Percentiles rank a stretch among this genome's conserved stretches.
These are phyloP conservation scores for Geranium incanum DNA, from an alignment of 441 rosid genomes.

Conservation along the genomic window DNA sequence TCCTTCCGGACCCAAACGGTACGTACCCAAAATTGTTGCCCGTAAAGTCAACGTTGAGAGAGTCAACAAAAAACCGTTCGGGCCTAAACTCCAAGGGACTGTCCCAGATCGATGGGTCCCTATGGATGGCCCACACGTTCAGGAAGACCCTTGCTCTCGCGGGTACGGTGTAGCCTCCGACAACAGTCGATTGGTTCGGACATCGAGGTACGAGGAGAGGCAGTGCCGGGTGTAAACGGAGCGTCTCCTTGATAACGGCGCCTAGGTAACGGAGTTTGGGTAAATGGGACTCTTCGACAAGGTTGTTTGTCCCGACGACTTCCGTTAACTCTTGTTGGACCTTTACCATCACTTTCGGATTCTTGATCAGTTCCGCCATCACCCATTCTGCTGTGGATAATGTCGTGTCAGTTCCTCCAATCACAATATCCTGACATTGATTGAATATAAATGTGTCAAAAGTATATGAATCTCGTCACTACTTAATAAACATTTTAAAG, in stretches of 20 bases:
- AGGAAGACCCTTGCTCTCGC: slow-evolving; percentile 32
- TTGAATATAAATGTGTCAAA: no score
- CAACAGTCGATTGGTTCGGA: slow-evolving; percentile 20
- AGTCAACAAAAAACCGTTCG: slow-evolving; percentile 35
- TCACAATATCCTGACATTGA: background rate
- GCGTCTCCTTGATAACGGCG: slow-evolving; percentile 40
- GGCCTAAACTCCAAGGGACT: slow-evolving; percentile 44
- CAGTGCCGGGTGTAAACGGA: slow-evolving; percentile 37
- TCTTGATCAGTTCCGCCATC: slow-evolving; percentile 38
- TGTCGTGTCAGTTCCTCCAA: slow-evolving; percentile 33
- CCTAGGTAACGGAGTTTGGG: slow-evolving; percentile 30
- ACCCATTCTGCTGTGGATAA: slow-evolving; percentile 41
- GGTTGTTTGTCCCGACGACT: slow-evolving; percentile 31
- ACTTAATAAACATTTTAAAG: no score
- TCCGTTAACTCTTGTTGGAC: slow-evolving; percentile 34
- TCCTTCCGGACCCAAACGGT: slow-evolving; percentile 57
- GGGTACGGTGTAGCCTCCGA: slow-evolving; percentile 44
- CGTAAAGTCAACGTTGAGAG: slow-evolving; percentile 22
- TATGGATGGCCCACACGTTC: slow-evolving; percentile 45
- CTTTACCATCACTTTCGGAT: slow-evolving; percentile 29
- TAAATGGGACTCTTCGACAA: slow-evolving; percentile 45
- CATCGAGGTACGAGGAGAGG: slow-evolving; percentile 39
- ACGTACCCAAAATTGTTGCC: slow-evolving; percentile 37
- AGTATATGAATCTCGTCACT: no score
- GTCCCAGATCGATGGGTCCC: slow-evolving; percentile 50